Evolutionary conservation across 2,329 filamentous ascomycete genomes (phyloP), one percentile per base, ranked within the genome.

Genomic region (Didymella pomorum): DNA sequence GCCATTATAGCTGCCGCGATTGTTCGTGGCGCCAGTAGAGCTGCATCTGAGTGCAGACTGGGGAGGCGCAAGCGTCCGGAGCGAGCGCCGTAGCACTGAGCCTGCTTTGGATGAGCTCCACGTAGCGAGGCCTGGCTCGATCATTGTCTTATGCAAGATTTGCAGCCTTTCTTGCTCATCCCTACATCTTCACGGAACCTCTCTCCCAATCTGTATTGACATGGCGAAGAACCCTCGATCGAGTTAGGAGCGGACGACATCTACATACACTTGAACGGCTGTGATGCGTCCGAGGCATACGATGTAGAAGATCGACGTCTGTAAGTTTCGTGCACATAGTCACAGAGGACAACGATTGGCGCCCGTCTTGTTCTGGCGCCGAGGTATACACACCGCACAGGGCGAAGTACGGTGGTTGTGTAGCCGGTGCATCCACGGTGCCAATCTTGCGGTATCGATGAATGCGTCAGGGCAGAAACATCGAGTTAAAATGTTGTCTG

Each of bases 1-100:
- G 46, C 23, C 33, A 18, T 51, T 14, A 25, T 16, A 29, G 18
- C 37, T 51, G 48, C n/a, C 46, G 23, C 35, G n/a, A 39, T 39
- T 1, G 10, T 11, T 21, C 18, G 18, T 2, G 37, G 18, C 5
- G 16, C 25, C n/a, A 21, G 25, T 31, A 18, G n/a, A 35, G 25
- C 25, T n/a, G 18, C n/a, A 21, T 21, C 18, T 39, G 8, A 20
- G 11, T 11, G 35, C 8, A 20, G 16, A 39, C 35, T 39, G 35
- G 9, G 35, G n/a, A 20, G 35, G 18, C 9, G 16, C 31, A 35
- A n/a, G 16, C 31, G 35, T 39, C 18, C 14, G 23, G 12, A 1
- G 41, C 41, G 23, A 26, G 41, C 4, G 14, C 18, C 8, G 11
- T 11, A 14, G 16, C 43, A 28, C 3, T 39, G n/a, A 39, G 42